These are phyloP conservation scores for Ophiocordyceps camponoti-floridani DNA, from an alignment of 2,329 filamentous ascomycete genomes.

Conservation along the genomic window DNA sequence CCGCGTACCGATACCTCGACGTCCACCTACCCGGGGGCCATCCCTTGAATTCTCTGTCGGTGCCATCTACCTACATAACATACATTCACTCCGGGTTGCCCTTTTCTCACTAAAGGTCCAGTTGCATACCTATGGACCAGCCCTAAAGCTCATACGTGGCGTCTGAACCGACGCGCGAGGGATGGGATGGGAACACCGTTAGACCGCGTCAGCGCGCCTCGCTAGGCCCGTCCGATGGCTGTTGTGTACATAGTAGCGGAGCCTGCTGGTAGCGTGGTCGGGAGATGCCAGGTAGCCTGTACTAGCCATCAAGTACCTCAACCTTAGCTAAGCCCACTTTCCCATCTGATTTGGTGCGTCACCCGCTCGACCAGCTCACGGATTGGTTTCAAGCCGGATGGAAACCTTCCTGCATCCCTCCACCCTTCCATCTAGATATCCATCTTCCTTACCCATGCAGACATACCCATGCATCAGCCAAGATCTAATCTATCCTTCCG, in stretches of 20 bases:
- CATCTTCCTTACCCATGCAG: too few relatives aligned
- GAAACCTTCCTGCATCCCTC: too few relatives aligned
- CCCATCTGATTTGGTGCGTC: not conserved
- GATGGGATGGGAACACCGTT: not conserved
- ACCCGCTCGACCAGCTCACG: too few relatives aligned
- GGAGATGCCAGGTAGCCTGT: not conserved
- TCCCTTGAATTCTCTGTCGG: too few relatives aligned
- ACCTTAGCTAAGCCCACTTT: not conserved
- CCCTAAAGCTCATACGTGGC: not conserved
- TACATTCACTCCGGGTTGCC: too few relatives aligned
- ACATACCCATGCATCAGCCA: too few relatives aligned
- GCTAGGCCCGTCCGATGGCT: not conserved
- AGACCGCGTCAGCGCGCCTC: not conserved
- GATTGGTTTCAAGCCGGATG: too few relatives aligned
- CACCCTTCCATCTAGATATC: too few relatives aligned
- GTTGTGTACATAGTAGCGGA: too few relatives aligned
- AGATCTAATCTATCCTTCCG: too few relatives aligned
- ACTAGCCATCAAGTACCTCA: not conserved
- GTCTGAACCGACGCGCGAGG: not conserved
- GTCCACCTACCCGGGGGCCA: not conserved
- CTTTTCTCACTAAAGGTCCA: not conserved
- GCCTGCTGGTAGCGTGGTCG: not conserved
- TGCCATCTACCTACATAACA: too few relatives aligned
- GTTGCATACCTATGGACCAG: not conserved
- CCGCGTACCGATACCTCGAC: not conserved